Percentiles rank a stretch among this genome's conserved stretches.
These are phyloP conservation scores for Trapa bicornis DNA, from an alignment of 345 rosid genomes.

Conservation along the genomic window DNA sequence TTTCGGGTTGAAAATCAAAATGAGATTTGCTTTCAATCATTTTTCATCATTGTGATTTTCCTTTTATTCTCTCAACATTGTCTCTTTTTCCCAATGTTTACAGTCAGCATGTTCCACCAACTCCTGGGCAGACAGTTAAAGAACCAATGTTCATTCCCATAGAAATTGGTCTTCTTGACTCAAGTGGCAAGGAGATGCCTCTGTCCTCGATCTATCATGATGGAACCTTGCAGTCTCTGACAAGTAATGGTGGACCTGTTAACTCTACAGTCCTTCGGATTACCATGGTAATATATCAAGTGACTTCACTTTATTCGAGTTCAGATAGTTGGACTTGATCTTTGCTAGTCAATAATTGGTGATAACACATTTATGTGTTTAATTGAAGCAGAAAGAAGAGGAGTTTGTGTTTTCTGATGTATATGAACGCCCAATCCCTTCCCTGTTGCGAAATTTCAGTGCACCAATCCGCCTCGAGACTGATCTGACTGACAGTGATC, in stretches of 20 bases:
- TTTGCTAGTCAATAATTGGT: not conserved
- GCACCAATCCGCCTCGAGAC: constrained; percentile 88
- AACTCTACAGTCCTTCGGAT: constrained; percentile 61
- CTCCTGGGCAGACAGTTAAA: constrained; percentile 84
- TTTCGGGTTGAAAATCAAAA: not conserved
- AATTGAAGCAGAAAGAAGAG: constrained; percentile 65
- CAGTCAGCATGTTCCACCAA: constrained; percentile 81
- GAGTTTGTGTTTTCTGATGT: constrained; percentile 78
- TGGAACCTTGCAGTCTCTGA: constrained; percentile 41
- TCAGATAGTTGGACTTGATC: not conserved
- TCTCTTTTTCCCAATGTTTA: not conserved
- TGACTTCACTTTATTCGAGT: not conserved
- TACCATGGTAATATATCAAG: constrained; percentile 41
- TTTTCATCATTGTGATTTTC: not conserved
- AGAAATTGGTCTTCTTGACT: constrained; percentile 60
- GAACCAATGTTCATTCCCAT: constrained; percentile 91
- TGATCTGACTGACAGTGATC: constrained; percentile 61
- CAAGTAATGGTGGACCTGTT: constrained; percentile 32
- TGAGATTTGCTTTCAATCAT: not conserved
- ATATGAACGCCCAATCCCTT: constrained; percentile 70
- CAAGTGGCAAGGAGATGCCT: constrained; percentile 71
- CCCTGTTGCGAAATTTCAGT: constrained; percentile 78
- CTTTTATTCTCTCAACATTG: constrained; percentile 7
- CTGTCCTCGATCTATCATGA: constrained; percentile 56
- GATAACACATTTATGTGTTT: not conserved